Evolutionary conservation across 75 land plant genomes (phyloP), one percentile per base, ranked within the genome.

Genomic region (Adiantum capillusveneris): DNA sequence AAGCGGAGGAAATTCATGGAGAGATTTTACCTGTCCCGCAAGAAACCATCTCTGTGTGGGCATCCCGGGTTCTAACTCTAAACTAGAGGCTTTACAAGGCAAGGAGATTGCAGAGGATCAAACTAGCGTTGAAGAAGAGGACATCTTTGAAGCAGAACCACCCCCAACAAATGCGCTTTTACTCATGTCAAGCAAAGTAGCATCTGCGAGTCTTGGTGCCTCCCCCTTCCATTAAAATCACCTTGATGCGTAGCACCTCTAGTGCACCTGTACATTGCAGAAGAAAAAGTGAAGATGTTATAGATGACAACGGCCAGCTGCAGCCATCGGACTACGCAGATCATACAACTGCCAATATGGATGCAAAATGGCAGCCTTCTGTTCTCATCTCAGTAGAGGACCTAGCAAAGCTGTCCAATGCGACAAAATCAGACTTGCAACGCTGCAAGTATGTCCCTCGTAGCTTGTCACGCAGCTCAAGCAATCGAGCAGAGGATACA

Each of bases 131-230:
- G 37, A 34, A 34, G 37, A 34, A 5, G 37, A 34, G 3, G 67
- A 25, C 11, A 63, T 57, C 16, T 62, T 68, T 11, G 65, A 69
- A 14, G 28, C 79, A 25, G 83, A 77, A 53, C 29, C 74, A 22
- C 88, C 88, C 6, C 88, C 85, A 7, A 78, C 59, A 65, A 85
- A 85, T 71, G 88, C 85, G 20, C 64, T 85, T 55, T 56, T 85
- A 55, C 50, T 85, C 49, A 85, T 85, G 88, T 14, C 12, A 20
- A 17, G 14, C 21, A 46, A 46, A 17, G 49, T 17, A 5, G 49
- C 49, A 46, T 20, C 5, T 17, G 49, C 49, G 17, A 6, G 49
- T 46, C n/a, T 2, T 20, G n/a, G 49, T 39, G 42, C 42, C 14
- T n/a, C 17, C 49, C 17, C 6, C 49, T 2, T 46, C 49, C n/a